Percentiles rank a stretch among this genome's conserved stretches.
Evolutionary conservation across 345 rosid genomes (phyloP).

Genomic region (Anacardium occidentale): DNA sequence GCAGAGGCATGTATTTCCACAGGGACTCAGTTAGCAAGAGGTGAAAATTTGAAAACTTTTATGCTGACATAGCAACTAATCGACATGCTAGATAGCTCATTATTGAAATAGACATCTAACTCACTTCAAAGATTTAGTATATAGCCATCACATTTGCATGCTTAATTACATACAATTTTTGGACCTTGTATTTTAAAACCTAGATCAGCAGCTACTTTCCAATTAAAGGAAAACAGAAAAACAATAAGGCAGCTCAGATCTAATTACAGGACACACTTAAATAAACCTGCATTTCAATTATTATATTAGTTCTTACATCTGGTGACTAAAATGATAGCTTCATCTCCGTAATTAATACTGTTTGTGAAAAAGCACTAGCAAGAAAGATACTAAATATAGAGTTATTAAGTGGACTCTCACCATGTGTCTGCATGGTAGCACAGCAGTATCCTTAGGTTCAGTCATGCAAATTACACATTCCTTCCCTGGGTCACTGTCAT

Average conservation of each 20-base stretch:
- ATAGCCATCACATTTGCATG: background rate
- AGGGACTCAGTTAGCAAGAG: background rate
- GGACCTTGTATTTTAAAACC: background rate
- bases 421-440: conserved; percentile 90
- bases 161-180: background rate
- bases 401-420: conserved; percentile 37
- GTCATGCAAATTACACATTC: conserved; percentile 96
- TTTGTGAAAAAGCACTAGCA: conserved; percentile 1
- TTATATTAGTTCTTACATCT: background rate
- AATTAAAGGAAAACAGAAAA: background rate
- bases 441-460: conserved; percentile 84
- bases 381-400: conserved; percentile 1
- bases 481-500: conserved; percentile 59
- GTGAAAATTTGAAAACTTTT: background rate
- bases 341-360: conserved; percentile 4
- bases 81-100: background rate
- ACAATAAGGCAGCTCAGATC: background rate
- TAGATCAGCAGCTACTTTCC: conserved; percentile 6
- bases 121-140: background rate
- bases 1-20: background rate
- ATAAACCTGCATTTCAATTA: background rate
- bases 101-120: background rate
- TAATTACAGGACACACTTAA: background rate
- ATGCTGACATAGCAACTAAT: background rate
- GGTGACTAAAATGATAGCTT: background rate